phyloP scores from a whole-genome alignment of 768 basidiomycete species.

The Leccinum uliginosum region DNA sequence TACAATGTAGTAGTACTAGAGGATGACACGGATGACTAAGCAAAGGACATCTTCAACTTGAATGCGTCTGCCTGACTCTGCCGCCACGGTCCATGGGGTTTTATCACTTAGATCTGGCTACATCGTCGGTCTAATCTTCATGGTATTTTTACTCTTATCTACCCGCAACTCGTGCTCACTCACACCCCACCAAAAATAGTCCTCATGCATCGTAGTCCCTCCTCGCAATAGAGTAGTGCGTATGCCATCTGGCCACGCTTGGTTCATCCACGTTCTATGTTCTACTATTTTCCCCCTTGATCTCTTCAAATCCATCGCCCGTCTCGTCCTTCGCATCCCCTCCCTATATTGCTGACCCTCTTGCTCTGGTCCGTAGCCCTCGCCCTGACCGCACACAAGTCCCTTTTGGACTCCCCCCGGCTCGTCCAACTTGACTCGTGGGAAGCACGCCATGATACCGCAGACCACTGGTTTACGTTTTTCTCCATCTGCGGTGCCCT shows the following conservation, averaged over 20 bases:
- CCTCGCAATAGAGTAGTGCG: slow-evolving; percentile 36
- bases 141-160: slow-evolving; percentile 38
- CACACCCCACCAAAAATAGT: slow-evolving; percentile 57
- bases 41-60: no score
- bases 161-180: neutral
- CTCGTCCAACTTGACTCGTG: slow-evolving; percentile 40
- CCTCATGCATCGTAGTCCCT: slow-evolving; percentile 66
- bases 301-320: slow-evolving; percentile 48
- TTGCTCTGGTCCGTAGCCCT: slow-evolving; percentile 55
- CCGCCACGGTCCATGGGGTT: slow-evolving; percentile 66
- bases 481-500: slow-evolving; percentile 62
- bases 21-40: no score
- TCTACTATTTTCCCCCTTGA: slow-evolving; percentile 58
- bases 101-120: slow-evolving; percentile 75
- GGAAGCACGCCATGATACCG: slow-evolving; percentile 49
- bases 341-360: slow-evolving; percentile 61
- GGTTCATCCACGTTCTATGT: slow-evolving; percentile 26
- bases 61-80: no score
- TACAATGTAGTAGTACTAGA: no score
- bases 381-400: slow-evolving; percentile 48
- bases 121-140: slow-evolving; percentile 57
- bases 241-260: slow-evolving; percentile 23
- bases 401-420: slow-evolving; percentile 31
- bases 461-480: slow-evolving; percentile 68
- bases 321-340: slow-evolving; percentile 57